Conservation (phyloP, 352 stramenopile species). For the Pythium aquatile region DNA sequence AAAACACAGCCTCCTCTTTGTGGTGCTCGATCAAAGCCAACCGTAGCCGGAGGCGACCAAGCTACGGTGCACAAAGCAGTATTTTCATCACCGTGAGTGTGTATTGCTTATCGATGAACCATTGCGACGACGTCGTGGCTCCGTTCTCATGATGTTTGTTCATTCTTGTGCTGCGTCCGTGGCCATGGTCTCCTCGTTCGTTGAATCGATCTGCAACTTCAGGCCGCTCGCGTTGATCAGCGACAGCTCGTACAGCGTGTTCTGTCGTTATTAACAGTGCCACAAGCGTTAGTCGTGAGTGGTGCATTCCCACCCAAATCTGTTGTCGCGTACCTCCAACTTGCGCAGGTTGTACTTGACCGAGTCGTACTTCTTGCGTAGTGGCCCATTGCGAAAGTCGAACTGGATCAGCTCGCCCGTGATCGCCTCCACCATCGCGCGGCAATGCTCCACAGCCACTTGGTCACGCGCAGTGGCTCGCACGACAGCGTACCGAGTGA, state of each 20-base stretch:
- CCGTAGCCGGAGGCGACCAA: too few species aligned
- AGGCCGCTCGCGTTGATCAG: constrained; percentile 70
- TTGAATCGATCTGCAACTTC: constrained; percentile 40
- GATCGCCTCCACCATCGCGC: constrained; percentile 85
- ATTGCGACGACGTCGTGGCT: neutral
- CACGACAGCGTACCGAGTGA: constrained; percentile 87
- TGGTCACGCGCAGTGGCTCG: constrained; percentile 88
- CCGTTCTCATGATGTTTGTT: neutral
- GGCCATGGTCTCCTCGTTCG: constrained; percentile 16
- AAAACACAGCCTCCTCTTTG: too few species aligned
- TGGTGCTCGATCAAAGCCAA: too few species aligned
- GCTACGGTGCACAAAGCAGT: too few species aligned
- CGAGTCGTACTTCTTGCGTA: constrained; percentile 93
- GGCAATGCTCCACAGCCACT: constrained; percentile 72
- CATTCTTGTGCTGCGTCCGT: neutral
- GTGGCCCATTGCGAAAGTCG: constrained; percentile 92
- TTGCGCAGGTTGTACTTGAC: constrained; percentile 95
- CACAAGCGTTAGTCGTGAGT: too few species aligned
- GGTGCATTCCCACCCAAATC: neutral
- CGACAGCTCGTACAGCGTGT: constrained; percentile 93
- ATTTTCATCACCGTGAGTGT: too few species aligned
- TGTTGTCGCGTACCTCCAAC: constrained; percentile 63
- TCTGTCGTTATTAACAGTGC: constrained; percentile 34
- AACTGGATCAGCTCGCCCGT: constrained; percentile 91
- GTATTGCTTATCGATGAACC: too few species aligned